phyloP scores from a whole-genome alignment of 306 rosid species.

The Vicia sativa region DNA sequence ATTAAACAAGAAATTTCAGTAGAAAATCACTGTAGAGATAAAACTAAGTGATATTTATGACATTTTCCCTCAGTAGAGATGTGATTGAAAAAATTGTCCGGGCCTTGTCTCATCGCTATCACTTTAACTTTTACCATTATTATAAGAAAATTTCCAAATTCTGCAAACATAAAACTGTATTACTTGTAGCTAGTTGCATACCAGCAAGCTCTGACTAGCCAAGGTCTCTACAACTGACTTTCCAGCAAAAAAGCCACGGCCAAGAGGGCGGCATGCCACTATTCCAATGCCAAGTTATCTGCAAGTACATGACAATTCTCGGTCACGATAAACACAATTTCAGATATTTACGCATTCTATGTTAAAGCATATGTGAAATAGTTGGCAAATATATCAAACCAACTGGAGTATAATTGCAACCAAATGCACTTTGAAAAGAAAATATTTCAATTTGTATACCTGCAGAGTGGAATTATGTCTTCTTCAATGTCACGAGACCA shows the following conservation, averaged over 20 bases:
- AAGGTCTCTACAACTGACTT: constrained; percentile 62
- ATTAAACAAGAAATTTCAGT: constrained; percentile 30
- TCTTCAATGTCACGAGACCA: constrained; percentile 70
- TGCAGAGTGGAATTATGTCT: constrained; percentile 67
- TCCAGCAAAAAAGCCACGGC: constrained; percentile 73
- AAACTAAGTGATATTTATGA: not conserved
- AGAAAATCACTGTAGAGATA: constrained; percentile 1
- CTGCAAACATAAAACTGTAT: constrained; percentile 13
- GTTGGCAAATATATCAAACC: constrained; percentile 3
- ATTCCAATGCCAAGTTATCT: constrained; percentile 78
- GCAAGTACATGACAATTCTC: constrained; percentile 9
- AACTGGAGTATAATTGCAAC: constrained; percentile 21
- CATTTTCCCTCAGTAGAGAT: constrained; percentile 8
- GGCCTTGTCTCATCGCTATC: constrained; percentile 3
- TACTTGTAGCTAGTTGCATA: constrained; percentile 33
- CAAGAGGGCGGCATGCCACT: constrained; percentile 75
- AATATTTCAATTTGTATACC: constrained; percentile 40
- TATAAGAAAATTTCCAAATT: constrained; percentile 13
- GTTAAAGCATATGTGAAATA: constrained; percentile 20
- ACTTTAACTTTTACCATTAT: constrained; percentile 15
- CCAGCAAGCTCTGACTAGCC: constrained; percentile 62
- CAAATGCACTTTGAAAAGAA: constrained; percentile 2
- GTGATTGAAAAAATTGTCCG: not conserved
- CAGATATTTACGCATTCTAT: not conserved
- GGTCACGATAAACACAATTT: constrained; percentile 8